Evolutionary conservation across 2,329 filamentous ascomycete genomes (phyloP).

Genomic region (Didymella lethalis): DNA sequence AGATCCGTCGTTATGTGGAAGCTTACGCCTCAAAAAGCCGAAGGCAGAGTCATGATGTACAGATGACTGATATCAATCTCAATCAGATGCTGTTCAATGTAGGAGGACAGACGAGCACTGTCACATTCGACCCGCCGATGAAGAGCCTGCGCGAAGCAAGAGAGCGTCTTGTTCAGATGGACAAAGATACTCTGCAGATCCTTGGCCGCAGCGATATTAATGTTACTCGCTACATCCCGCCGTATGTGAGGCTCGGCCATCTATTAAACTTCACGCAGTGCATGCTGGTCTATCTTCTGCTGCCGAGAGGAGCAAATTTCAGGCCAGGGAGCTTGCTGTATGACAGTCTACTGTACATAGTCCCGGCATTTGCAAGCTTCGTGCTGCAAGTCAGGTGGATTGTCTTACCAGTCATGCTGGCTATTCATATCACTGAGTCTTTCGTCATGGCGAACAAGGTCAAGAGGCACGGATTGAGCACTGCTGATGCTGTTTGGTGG

Average conservation of each 20-base stretch:
- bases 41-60: conserved; percentile 63
- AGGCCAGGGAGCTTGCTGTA: conserved; percentile 45
- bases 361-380: conserved; percentile 65
- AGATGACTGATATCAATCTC: conserved; percentile 71
- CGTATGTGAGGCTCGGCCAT: conserved; percentile 57
- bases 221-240: conserved; percentile 61
- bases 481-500: conserved; percentile 60
- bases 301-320: conserved; percentile 43
- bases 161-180: conserved; percentile 76
- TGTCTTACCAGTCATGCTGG: conserved; percentile 67
- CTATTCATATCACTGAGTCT: conserved; percentile 72
- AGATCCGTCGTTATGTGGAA: conserved; percentile 77
- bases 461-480: conserved; percentile 60
- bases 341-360: conserved; percentile 55
- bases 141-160: conserved; percentile 72
- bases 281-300: conserved; percentile 40
- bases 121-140: conserved; percentile 76
- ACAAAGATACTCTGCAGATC: conserved; percentile 63
- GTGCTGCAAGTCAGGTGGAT: conserved; percentile 67
- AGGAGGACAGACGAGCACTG: conserved; percentile 56
- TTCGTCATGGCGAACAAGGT: conserved; percentile 58
- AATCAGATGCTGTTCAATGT: conserved; percentile 68
- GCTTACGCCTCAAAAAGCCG: conserved; percentile 70
- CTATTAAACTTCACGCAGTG: conserved; percentile 61
- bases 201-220: conserved; percentile 68